Conservation (phyloP, 257 asterid genomes). For the Solanum bulbocastanum region DNA sequence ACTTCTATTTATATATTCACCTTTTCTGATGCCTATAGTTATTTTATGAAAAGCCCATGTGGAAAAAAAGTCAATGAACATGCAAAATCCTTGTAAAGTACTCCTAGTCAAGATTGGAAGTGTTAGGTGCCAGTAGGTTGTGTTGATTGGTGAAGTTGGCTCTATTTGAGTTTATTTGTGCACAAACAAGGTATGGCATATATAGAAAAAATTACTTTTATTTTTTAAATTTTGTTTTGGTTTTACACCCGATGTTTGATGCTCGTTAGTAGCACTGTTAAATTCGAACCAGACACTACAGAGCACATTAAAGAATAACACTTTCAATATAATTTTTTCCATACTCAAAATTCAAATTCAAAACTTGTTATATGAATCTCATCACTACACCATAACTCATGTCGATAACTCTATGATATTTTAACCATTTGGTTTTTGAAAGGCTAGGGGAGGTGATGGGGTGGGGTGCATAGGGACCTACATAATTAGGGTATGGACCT, state of each 20-base stretch:
- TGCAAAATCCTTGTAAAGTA: slow-evolving; percentile 44
- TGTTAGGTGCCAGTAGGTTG: slow-evolving; percentile 7
- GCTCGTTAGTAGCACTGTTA: too few species aligned
- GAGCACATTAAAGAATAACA: too few species aligned
- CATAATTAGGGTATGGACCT: background rate
- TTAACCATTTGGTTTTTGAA: slow-evolving; percentile 6
- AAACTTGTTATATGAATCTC: too few species aligned
- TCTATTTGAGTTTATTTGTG: background rate
- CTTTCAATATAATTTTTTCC: too few species aligned
- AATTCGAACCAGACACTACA: too few species aligned
- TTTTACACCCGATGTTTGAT: too few species aligned
- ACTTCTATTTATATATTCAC: background rate
- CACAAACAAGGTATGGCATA: too few species aligned
- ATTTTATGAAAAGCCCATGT: slow-evolving; percentile 51
- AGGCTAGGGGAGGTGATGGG: background rate
- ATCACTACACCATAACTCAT: too few species aligned
- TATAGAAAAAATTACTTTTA: background rate
- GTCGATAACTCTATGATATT: background rate
- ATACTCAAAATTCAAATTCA: too few species aligned
- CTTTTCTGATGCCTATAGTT: background rate
- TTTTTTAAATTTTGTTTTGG: too few species aligned
- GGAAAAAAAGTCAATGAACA: slow-evolving; percentile 38
- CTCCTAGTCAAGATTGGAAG: slow-evolving; percentile 20
- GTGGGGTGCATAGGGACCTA: slow-evolving; percentile 2
- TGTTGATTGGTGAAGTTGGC: background rate